phyloP scores from a whole-genome alignment of 768 basidiomycete genomes.

The Filobasidium wieringae region DNA sequence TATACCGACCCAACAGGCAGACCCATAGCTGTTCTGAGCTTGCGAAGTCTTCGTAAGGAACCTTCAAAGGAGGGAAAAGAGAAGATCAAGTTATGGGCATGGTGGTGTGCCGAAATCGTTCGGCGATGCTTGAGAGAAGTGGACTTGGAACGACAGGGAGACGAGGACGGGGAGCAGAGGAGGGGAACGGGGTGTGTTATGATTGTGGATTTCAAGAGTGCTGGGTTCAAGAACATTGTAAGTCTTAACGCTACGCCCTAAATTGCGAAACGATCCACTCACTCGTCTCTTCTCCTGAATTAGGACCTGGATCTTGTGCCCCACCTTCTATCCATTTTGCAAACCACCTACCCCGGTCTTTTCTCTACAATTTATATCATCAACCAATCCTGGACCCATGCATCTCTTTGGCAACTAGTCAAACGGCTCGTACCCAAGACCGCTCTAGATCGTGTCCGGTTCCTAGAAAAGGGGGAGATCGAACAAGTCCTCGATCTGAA shows the following conservation, averaged over 20 bases:
- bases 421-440: constrained; percentile 33
- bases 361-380: constrained; percentile 31
- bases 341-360: constrained; percentile 34
- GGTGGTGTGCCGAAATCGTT: constrained; percentile 34
- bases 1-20: constrained; percentile 24
- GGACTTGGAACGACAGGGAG: constrained; percentile 4
- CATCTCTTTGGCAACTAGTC: constrained; percentile 32
- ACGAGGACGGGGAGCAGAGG: neutral
- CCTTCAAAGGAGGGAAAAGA: constrained; percentile 6
- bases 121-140: constrained; percentile 21
- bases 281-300: too few species aligned
- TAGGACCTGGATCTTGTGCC: constrained; percentile 38
- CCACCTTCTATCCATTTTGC: constrained; percentile 27
- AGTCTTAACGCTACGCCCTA: constrained; percentile 1
- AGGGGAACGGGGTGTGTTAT: constrained; percentile 27
- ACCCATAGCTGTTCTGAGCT: constrained; percentile 30
- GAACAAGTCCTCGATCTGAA: constrained; percentile 27
- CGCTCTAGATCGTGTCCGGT: constrained; percentile 32
- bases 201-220: constrained; percentile 32
- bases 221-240: constrained; percentile 35
- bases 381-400: constrained; percentile 34
- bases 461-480: constrained; percentile 15
- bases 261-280: neutral
- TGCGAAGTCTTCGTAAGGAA: constrained; percentile 27
- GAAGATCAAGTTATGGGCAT: constrained; percentile 31